Base-by-base conservation (phyloP, 2,329 filamentous ascomycete species). In the Claviceps sp. region DNA sequence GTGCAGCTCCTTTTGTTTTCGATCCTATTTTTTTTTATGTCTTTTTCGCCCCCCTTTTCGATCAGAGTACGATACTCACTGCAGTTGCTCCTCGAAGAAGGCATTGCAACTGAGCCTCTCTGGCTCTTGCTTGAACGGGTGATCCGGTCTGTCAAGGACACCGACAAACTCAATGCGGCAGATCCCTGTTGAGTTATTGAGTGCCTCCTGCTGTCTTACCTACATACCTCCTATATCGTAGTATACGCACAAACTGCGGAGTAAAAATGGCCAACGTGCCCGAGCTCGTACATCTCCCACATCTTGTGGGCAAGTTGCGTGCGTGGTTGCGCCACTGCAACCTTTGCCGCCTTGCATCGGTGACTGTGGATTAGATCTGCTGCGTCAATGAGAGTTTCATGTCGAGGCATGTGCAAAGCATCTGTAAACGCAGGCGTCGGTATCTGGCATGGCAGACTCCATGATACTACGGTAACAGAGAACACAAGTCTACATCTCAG, bases 111-210 rank as follows among this genome's bases (percentile, higher is more conserved):
- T 30, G 26, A 30, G 26, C 26, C 26, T 30, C 26, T 9, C 26
- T 30, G 26, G 7, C 7, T 30, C 26, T 30, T 34, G 4, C 30
- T 34, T 34, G 30, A 30, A 30, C 24, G 24, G 24, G 24, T 6
- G 24, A 6, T 26, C 24, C 24, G 5, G 24, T 26, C 24, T 26
- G 24, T 26, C 24, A 43, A 42, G 34, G 40, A 50, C 52, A 52
- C 48, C 26, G 51, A 46, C 45, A 51, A 9, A 48, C 22, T 5
- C 22, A 24, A 22, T 40, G 51, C 40, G 37, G 47, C 42, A 18
- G 9, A 55, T 26, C 51, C 48, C 37, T 53, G 51, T 47, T 37
- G n/a, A 37, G 37, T 22, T 51, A 41, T 45, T 24, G 34, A 43
- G 46, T 46, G 37, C n/a, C n/a, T n/a, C n/a, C n/a, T n/a, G n/a